Percentiles rank a stretch among this genome's conserved stretches.
Evolutionary conservation across 805 yeast genomes (phyloP).

Genomic region (Yamadazyma phyllophila): DNA sequence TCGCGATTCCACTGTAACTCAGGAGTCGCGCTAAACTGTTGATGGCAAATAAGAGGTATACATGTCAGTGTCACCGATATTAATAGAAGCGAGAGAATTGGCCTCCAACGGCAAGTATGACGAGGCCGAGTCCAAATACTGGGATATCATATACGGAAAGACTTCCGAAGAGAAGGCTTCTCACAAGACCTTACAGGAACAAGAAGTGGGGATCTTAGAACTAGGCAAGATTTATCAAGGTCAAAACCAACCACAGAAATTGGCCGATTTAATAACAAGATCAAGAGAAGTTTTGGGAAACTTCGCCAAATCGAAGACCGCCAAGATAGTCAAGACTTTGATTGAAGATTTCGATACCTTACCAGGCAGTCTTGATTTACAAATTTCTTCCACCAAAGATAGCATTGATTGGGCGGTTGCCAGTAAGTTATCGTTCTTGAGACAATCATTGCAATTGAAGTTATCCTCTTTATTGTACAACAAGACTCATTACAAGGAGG

Average conservation of each 20-base stretch:
- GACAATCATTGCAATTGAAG: conserved; percentile 84
- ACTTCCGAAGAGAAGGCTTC: conserved; percentile 13
- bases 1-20: background rate
- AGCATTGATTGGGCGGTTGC: conserved; percentile 83
- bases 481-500: conserved; percentile 61
- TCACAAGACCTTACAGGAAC: conserved; percentile 34
- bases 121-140: conserved; percentile 61
- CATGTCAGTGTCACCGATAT: conserved; percentile 11
- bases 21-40: background rate
- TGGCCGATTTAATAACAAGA: conserved; percentile 60
- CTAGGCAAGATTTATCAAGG: conserved; percentile 69
- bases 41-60: conserved; percentile 7
- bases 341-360: conserved; percentile 73
- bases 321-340: conserved; percentile 79
- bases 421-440: conserved; percentile 81
- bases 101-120: conserved; percentile 46
- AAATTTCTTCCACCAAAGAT: conserved; percentile 70
- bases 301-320: conserved; percentile 91
- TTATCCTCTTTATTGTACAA: conserved; percentile 73
- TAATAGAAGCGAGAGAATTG: conserved; percentile 64
- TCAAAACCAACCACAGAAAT: conserved; percentile 45
- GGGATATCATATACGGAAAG: conserved; percentile 33
- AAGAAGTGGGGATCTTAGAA: conserved; percentile 69
- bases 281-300: conserved; percentile 71
- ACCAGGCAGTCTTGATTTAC: conserved; percentile 62